Evolutionary conservation across 108 stramenopile species (phyloP).

Genomic region (Aurantiochytrium sp.): DNA sequence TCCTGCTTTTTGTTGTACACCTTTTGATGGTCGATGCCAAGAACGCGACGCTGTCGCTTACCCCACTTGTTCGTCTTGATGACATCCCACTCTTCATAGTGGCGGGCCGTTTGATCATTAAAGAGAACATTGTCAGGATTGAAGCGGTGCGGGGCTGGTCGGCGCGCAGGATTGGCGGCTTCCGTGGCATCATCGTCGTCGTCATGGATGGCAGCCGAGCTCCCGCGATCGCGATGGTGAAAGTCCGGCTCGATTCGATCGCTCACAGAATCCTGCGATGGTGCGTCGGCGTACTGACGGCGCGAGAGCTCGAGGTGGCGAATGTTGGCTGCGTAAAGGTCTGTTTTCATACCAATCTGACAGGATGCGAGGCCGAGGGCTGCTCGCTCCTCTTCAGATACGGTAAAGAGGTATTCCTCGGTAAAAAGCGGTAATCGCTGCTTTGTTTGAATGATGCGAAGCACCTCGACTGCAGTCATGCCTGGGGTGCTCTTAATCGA

Average conservation of each 20-base stretch:
- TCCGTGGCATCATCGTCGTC: not conserved
- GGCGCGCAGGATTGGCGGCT: not conserved
- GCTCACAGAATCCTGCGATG: not conserved
- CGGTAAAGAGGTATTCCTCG: not conserved
- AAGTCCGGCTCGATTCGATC: not conserved
- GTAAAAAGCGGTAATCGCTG: not conserved
- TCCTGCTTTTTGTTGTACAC: slow-evolving; percentile 21
- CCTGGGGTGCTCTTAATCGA: not conserved
- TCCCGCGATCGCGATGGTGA: not conserved
- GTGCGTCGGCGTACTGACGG: not conserved
- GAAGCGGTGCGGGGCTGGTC: not conserved
- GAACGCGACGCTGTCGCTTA: slow-evolving; percentile 23
- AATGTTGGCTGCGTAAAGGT: not conserved
- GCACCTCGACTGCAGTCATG: not conserved
- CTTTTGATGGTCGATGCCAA: slow-evolving; percentile 12
- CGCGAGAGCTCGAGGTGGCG: not conserved
- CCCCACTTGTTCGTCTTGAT: slow-evolving; percentile 36
- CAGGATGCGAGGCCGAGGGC: not conserved
- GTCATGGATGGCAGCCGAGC: not conserved
- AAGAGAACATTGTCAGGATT: not conserved
- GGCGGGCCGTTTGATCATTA: not conserved
- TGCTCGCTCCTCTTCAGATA: not conserved
- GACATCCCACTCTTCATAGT: slow-evolving; percentile 34
- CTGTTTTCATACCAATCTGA: not conserved
- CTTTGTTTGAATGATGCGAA: not conserved